Percentiles rank a stretch among this genome's conserved stretches.
Conservation (phyloP, 176 grass and related monocot genomes). For the Musa acuminata region DNA sequence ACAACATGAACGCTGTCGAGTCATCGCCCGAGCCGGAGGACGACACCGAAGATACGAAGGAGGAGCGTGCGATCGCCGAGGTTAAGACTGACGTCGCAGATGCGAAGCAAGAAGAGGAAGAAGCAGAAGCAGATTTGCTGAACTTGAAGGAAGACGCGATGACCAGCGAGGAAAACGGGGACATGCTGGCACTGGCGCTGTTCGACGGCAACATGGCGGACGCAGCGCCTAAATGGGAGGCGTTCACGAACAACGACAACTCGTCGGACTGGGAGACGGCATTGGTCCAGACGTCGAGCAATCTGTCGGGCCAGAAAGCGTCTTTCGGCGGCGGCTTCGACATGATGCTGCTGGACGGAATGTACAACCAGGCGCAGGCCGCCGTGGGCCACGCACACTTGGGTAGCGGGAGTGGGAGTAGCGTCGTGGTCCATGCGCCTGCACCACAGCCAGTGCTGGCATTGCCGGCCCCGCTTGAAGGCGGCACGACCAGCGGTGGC, state of each 20-base stretch:
- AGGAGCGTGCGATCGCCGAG: not conserved
- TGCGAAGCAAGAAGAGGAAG: not conserved
- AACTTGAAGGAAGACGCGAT: constrained; percentile 47
- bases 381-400: constrained; percentile 11
- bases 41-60: not conserved
- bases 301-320: constrained; percentile 35
- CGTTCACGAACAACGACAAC: constrained; percentile 20
- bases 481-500: not conserved
- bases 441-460: constrained; percentile 41
- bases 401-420: constrained; percentile 42
- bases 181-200: constrained; percentile 46
- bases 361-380: constrained; percentile 43
- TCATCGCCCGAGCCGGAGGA: constrained; percentile 38
- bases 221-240: constrained; percentile 19
- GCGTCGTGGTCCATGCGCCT: constrained; percentile 28
- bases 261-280: constrained; percentile 56
- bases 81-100: not conserved
- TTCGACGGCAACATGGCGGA: constrained; percentile 32
- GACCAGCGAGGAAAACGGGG: constrained; percentile 39
- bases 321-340: constrained; percentile 51
- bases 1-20: constrained; percentile 41
- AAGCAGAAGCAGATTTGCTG: constrained; percentile 39
- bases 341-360: constrained; percentile 66
- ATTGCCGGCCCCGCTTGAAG: constrained; percentile 30
- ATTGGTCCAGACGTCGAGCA: constrained; percentile 57